A percentile compares a stretch with the other conserved stretches of the same genome.
phyloP scores from a whole-genome alignment of 2,329 filamentous ascomycete genomes.

The Alternaria consortialis region DNA sequence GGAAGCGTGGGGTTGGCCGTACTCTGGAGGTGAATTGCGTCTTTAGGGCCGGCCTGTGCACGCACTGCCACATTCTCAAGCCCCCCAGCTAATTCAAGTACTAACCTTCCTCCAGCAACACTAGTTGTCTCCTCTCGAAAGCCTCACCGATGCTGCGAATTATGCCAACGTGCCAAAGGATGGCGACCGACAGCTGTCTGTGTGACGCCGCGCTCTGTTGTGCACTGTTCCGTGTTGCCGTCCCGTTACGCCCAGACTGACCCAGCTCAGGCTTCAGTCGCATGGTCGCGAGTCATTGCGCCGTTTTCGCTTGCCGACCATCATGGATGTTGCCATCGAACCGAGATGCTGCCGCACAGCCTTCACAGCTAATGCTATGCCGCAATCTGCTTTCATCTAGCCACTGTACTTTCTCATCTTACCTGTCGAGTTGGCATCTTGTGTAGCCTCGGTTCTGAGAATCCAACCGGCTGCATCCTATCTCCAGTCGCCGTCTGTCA shows the following conservation, averaged over 20 bases:
- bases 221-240: constrained; percentile 5
- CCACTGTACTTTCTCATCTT: constrained; percentile 8
- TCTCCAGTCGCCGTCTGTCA: constrained; percentile 17
- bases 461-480: constrained; percentile 19
- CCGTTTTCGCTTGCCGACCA: constrained; percentile 1
- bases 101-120: neutral
- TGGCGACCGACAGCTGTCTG: constrained; percentile 8
- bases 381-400: constrained; percentile 26
- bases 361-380: constrained; percentile 13
- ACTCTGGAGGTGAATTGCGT: constrained; percentile 15
- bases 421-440: constrained; percentile 14
- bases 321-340: constrained; percentile 1
- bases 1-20: constrained; percentile 13
- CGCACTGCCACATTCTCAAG: neutral
- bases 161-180: neutral
- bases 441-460: constrained; percentile 19
- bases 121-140: neutral
- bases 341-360: constrained; percentile 8
- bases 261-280: constrained; percentile 13
- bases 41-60: constrained; percentile 16
- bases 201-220: neutral
- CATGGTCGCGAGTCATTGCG: constrained; percentile 16
- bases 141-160: neutral
- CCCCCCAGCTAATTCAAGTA: neutral
- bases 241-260: constrained; percentile 11